phyloP scores from a whole-genome alignment of 495 filamentous ascomycete species.

The Aspergillus baeticus region DNA sequence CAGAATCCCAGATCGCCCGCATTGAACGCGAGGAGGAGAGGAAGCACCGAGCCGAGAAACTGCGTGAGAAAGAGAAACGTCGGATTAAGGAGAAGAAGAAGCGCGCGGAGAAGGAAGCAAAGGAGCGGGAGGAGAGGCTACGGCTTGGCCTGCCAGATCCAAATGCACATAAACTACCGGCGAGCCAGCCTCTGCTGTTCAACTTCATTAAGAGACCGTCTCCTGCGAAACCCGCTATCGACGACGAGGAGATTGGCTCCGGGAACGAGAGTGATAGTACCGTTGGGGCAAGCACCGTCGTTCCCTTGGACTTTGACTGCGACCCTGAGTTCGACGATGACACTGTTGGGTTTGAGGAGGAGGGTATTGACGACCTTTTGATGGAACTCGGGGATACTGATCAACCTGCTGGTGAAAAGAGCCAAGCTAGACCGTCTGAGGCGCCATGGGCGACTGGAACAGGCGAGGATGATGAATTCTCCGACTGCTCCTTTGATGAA shows the following conservation, averaged over 20 bases:
- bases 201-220: constrained; percentile 34
- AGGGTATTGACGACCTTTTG: too few relatives aligned
- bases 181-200: constrained; percentile 48
- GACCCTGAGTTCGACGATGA: neutral
- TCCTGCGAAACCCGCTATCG: constrained; percentile 1
- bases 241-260: neutral
- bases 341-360: too few relatives aligned
- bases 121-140: constrained; percentile 41
- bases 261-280: neutral
- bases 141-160: constrained; percentile 45
- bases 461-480: constrained; percentile 39
- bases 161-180: constrained; percentile 35
- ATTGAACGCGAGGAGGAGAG: constrained; percentile 48
- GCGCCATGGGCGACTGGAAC: constrained; percentile 6
- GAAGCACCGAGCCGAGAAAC: constrained; percentile 37
- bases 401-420: too few relatives aligned
- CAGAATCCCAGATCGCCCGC: constrained; percentile 38
- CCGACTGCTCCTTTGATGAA: constrained; percentile 39
- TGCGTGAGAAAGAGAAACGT: constrained; percentile 42
- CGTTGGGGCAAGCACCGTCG: neutral
- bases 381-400: too few relatives aligned
- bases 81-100: constrained; percentile 43
- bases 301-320: neutral
- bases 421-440: neutral
- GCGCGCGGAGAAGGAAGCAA: constrained; percentile 43